These are phyloP conservation scores for Umbilicus rupestris DNA, from an alignment of 164 flowering plant genomes.

Conservation along the genomic window DNA sequence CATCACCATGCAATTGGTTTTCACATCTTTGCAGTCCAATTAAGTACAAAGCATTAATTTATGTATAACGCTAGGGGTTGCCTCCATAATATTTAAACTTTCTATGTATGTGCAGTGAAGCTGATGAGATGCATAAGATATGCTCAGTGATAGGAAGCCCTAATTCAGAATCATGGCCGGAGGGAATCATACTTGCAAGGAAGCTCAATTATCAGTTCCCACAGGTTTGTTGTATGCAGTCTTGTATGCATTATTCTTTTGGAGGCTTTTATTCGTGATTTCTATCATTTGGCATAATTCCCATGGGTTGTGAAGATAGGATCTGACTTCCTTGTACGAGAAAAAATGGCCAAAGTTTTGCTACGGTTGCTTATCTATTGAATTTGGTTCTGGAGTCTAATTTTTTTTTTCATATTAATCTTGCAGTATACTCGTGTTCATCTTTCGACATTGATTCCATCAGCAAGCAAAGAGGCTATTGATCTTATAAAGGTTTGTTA, in stretches of 20 bases:
- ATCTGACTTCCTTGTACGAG: too few species aligned
- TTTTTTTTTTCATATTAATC: too few species aligned
- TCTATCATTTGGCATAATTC: neutral
- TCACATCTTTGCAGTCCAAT: too few species aligned
- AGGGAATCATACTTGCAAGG: slow-evolving; percentile 66
- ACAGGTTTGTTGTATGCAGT: slow-evolving; percentile 24
- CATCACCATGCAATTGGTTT: neutral
- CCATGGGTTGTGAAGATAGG: neutral
- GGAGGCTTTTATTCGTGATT: too few species aligned
- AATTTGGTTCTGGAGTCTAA: neutral
- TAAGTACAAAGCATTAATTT: too few species aligned
- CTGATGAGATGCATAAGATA: slow-evolving; percentile 75
- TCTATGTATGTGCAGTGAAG: slow-evolving; percentile 35
- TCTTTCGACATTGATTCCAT: slow-evolving; percentile 9
- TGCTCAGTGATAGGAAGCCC: slow-evolving; percentile 85
- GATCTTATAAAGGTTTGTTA: slow-evolving; percentile 1
- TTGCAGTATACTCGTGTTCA: slow-evolving; percentile 6
- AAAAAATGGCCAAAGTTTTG: too few species aligned
- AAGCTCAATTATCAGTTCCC: slow-evolving; percentile 73
- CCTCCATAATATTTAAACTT: neutral
- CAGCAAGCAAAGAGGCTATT: slow-evolving; percentile 8
- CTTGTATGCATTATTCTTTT: too few species aligned
- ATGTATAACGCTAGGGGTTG: neutral
- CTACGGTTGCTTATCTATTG: too few species aligned
- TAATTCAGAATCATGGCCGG: slow-evolving; percentile 47